Conservation (phyloP, 2,329 filamentous ascomycete genomes). For the Alternaria gansuensis region DNA sequence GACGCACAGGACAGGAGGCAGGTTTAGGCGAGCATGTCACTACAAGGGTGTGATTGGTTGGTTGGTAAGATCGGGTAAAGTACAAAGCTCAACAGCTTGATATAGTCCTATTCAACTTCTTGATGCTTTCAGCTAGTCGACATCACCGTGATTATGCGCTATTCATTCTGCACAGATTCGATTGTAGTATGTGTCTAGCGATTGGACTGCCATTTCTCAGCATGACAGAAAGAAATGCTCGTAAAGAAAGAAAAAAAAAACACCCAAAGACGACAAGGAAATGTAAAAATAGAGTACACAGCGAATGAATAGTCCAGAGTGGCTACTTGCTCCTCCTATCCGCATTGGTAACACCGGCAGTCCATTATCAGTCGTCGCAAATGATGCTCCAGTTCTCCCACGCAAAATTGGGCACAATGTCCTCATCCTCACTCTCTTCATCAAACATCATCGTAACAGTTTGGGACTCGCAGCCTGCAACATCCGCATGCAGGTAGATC, state of each 20-base stretch:
- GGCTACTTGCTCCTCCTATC: not conserved
- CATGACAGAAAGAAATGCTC: not conserved
- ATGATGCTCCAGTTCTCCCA: not conserved
- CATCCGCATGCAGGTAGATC: not conserved
- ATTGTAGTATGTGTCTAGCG: not conserved
- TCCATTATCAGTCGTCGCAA: not conserved
- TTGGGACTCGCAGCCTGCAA: not conserved
- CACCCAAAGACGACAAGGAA: not conserved
- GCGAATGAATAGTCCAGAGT: not conserved
- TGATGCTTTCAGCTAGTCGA: not conserved
- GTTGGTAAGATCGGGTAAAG: not conserved
- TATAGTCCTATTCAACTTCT: not conserved
- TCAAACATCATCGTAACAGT: not conserved
- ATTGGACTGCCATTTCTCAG: not conserved
- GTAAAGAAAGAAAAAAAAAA: not conserved
- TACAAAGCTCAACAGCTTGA: not conserved
- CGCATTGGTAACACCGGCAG: not conserved
- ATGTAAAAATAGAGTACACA: not conserved
- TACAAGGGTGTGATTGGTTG: slow-evolving; percentile 1
- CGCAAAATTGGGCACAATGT: not conserved
- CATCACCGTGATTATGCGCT: not conserved
- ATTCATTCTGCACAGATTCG: not conserved
- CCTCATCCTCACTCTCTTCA: not conserved
- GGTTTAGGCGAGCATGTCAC: slow-evolving; percentile 10
- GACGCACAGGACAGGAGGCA: not conserved